Percentiles rank a stretch among this genome's conserved stretches.
Conservation (phyloP, 1,284 basidiomycete genomes). For the Hymenochaete sp. region DNA sequence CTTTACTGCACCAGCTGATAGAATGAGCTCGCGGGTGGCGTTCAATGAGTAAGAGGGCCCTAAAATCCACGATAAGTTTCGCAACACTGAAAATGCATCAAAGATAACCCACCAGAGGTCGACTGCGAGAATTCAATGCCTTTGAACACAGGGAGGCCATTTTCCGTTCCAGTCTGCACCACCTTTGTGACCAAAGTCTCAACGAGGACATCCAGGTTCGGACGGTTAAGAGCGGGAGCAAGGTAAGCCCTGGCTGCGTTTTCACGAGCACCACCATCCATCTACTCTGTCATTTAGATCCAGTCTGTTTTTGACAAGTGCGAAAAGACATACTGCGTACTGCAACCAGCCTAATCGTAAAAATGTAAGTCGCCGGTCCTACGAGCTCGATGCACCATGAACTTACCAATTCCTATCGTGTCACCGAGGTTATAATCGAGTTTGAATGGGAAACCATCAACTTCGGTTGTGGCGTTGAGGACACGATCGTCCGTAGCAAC, state of each 20-base stretch:
- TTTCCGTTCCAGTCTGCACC: slow-evolving; percentile 5
- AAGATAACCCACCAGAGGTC: background rate
- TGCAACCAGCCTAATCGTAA: too few relatives aligned
- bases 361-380: background rate
- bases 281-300: too few relatives aligned
- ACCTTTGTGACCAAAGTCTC: slow-evolving; percentile 17
- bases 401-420: slow-evolving; percentile 15
- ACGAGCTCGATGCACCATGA: background rate
- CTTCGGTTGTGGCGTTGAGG: slow-evolving; percentile 1
- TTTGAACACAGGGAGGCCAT: slow-evolving; percentile 1
- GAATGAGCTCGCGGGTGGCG: slow-evolving; percentile 19
- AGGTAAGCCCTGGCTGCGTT: slow-evolving; percentile 17
- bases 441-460: slow-evolving; percentile 16
- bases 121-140: slow-evolving; percentile 1
- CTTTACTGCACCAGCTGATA: slow-evolving; percentile 27
- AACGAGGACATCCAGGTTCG: slow-evolving; percentile 18
- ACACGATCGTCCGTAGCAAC: slow-evolving; percentile 4
- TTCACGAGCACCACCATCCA: slow-evolving; percentile 1
- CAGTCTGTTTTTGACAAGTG: too few relatives aligned
- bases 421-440: slow-evolving; percentile 16
- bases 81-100: background rate
- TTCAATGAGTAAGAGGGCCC: slow-evolving; percentile 3
- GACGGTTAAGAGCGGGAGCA: slow-evolving; percentile 10
- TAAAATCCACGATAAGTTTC: slow-evolving; percentile 1
- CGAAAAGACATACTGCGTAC: too few relatives aligned